Base-by-base conservation (phyloP, 257 asterid species). In the Solanum arcanum region DNA sequence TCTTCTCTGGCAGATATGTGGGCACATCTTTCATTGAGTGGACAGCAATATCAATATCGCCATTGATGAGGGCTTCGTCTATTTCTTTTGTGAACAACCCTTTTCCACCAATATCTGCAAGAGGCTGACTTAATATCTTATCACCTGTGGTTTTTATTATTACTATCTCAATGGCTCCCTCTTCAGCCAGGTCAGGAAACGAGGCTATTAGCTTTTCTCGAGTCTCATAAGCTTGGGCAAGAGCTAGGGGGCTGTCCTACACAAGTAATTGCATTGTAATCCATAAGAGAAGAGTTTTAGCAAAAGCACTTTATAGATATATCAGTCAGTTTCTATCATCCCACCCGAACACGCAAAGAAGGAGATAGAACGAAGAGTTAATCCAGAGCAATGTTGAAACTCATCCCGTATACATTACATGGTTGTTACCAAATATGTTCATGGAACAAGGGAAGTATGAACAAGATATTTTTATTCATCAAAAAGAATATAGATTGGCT, bases 11-110 rank as follows among this genome's bases (percentile, higher is more conserved):
- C 82, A 97, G 93, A 94, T 97, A 97, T 14, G 99, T 97, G 0
- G 99, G 99, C 31, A 97, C 99, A 88, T 97, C 99, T 91, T 97
- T 97, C 99, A 97, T 96, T 27, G 99, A 96, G 93, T 97, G 99
- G 39, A 97, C 99, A 86, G 99, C 99, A 75, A 96, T 97, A 88
- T 97, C 99, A 69, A 97, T 95, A 35, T 97, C 98, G 39, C 93
- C 90, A 90, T 95, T 93, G 78, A 97, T 89, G 66, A 97, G 98
- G 7, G 99, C 99, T 93, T 97, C 99, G 1, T 97, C 99, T 83
- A 96, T 97, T 91, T 96, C 99, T 91, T 97, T 97, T 1, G 99
- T 97, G 89, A 97, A 97, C 86, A 97, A 88, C 62, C 99, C 99
- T 94, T 97, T 97, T 60, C 99, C 99, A 68, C 99, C 99, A 21